phyloP scores from a whole-genome alignment of 441 rosid genomes.

The Gossypium trilobum region DNA sequence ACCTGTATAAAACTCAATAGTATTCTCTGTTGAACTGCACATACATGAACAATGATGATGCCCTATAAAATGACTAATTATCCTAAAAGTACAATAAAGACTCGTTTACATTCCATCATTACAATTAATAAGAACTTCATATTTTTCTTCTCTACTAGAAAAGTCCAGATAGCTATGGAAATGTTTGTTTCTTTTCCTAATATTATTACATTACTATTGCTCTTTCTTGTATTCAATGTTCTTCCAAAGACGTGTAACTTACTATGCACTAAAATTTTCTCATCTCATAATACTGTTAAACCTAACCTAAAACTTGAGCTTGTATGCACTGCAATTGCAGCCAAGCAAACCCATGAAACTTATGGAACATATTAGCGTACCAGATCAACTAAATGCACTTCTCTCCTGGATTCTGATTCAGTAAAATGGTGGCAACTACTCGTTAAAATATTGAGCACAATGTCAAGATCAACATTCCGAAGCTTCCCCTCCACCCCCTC shows the following conservation, averaged over 20 bases:
- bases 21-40: background rate
- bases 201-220: background rate
- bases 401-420: background rate
- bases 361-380: background rate
- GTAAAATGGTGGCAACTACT: background rate
- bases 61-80: background rate
- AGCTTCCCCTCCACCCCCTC: background rate
- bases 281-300: background rate
- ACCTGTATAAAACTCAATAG: background rate
- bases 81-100: background rate
- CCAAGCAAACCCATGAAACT: too few relatives aligned
- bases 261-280: background rate
- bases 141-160: background rate
- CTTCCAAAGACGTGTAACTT: background rate
- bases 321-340: background rate
- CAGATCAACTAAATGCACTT: background rate
- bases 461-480: background rate
- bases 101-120: background rate
- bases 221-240: background rate
- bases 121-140: background rate
- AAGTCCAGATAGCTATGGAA: background rate
- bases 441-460: background rate
- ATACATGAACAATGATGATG: background rate
- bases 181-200: background rate
- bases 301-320: background rate